phyloP scores from a whole-genome alignment of 257 asterid genomes.

The Jasminum sambac region DNA sequence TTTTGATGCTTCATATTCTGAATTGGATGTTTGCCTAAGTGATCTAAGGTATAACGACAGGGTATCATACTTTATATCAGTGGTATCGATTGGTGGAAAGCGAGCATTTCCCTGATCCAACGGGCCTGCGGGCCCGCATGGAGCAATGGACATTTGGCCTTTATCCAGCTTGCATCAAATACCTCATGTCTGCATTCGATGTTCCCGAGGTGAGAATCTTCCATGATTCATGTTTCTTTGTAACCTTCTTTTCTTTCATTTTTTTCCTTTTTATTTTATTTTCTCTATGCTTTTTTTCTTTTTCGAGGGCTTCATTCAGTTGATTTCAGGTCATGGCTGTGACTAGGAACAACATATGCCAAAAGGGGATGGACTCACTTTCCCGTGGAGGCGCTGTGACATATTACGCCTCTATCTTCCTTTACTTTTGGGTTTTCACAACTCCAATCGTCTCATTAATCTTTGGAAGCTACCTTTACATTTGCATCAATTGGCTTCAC shows the following conservation, averaged over 20 bases:
- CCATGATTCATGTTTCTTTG: neutral
- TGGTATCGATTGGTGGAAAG: constrained; percentile 91
- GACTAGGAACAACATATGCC: constrained; percentile 78
- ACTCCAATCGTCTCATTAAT: constrained; percentile 93
- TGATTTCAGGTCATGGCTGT: constrained; percentile 90
- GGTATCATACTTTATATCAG: constrained; percentile 87
- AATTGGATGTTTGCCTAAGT: constrained; percentile 10
- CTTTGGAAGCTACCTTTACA: constrained; percentile 92
- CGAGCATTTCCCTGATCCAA: constrained; percentile 97
- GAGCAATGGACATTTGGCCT: constrained; percentile 98
- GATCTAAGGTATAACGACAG: constrained; percentile 40
- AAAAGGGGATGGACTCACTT: constrained; percentile 78
- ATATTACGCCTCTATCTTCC: constrained; percentile 94
- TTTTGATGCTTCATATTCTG: neutral
- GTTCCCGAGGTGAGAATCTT: constrained; percentile 78
- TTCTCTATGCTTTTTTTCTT: no score
- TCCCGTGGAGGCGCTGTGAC: constrained; percentile 78
- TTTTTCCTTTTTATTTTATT: neutral
- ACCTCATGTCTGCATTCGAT: constrained; percentile 96
- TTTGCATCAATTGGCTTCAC: constrained; percentile 98
- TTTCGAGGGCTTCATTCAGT: neutral
- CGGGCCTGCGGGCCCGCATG: constrained; percentile 89
- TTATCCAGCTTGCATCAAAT: constrained; percentile 97
- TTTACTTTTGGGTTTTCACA: constrained; percentile 95
- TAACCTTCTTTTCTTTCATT: neutral